Base-by-base conservation (phyloP, 495 filamentous ascomycete genomes). In the Penicillium bovifimosum region DNA sequence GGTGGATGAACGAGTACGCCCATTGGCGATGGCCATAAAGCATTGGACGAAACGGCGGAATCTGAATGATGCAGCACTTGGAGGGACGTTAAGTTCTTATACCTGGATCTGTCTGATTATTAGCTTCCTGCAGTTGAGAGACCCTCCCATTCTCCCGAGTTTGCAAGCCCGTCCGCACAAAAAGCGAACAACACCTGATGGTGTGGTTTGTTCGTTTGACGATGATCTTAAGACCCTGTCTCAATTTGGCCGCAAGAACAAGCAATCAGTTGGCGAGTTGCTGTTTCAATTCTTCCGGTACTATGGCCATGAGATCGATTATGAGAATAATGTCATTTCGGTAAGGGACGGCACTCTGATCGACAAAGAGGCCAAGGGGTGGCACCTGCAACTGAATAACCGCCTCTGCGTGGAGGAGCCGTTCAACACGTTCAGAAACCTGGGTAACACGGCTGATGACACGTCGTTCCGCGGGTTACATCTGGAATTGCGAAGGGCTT, bases 41-140 rank as follows among this genome's bases (percentile, higher is more conserved):
- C 78, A 96, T 69, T 98, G 93, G 93, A 96, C 93, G 47, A 90
- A 91, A 70, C 80, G 80, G 65, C 82, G 95, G 64, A 86, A 95
- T 58, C 73, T 98, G 52, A 96, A 97, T 66, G 95, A 97, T 72
- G 95, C 93, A 9, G 92, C 87, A 33, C 83, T 91, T 60, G 93
- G 95, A 50, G 95, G 90, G 38, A 98, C 93, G 6, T 74, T 98
- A 20, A 96, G 93, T 67, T 97, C 95, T 9, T 98, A 98, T 63
- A 96, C 93, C n/a, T 98, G 93, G 93, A 96, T 96, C 66, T 97
- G 93, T 73, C 83, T 97, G 81, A 96, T 97, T 56, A 86, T 98
- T 60, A 93, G 91, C 54, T 98, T 97, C 66, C 78, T 98, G 29
- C 93, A 98, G 69, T 86, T 88, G 28, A 82, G 93, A 59, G 77